Percentiles rank a stretch among this genome's conserved stretches.
These are phyloP conservation scores for Lecanosticta acicola DNA, from an alignment of 2,329 filamentous ascomycete species.

Conservation along the genomic window DNA sequence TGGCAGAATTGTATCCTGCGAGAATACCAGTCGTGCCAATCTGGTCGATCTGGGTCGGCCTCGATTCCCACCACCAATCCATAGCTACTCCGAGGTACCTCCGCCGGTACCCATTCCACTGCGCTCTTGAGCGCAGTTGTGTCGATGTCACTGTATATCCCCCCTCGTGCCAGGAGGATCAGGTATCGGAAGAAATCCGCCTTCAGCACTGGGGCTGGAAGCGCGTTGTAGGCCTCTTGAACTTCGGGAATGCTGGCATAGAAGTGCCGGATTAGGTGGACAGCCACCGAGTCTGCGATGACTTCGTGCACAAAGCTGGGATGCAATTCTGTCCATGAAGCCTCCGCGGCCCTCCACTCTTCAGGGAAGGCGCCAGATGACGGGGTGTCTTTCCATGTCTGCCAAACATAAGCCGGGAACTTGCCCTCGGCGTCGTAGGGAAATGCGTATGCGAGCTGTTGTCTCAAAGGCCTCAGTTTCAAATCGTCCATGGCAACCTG, in stretches of 20 bases:
- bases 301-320: conserved; percentile 94
- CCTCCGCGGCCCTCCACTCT: conserved; percentile 73
- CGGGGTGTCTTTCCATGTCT: conserved; percentile 92
- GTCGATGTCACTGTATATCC: conserved; percentile 78
- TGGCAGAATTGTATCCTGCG: conserved; percentile 96
- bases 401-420: conserved; percentile 98
- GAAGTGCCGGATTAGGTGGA: conserved; percentile 74
- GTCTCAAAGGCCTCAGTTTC: conserved; percentile 64
- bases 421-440: conserved; percentile 83
- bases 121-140: conserved; percentile 79
- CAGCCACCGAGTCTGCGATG: conserved; percentile 82
- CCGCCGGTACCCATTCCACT: conserved; percentile 76
- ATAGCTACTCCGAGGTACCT: conserved; percentile 69
- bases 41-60: conserved; percentile 84
- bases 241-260: conserved; percentile 63
- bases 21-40: conserved; percentile 95
- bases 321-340: conserved; percentile 81
- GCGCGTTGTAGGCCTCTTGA: conserved; percentile 45
- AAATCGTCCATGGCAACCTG: conserved; percentile 66
- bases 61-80: conserved; percentile 93
- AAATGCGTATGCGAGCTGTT: conserved; percentile 86
- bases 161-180: conserved; percentile 68
- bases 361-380: conserved; percentile 68
- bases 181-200: conserved; percentile 64
- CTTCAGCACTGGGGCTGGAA: conserved; percentile 51